Evolutionary conservation across 306 rosid species (phyloP).

Genomic region (Styphnolobium japonicum): DNA sequence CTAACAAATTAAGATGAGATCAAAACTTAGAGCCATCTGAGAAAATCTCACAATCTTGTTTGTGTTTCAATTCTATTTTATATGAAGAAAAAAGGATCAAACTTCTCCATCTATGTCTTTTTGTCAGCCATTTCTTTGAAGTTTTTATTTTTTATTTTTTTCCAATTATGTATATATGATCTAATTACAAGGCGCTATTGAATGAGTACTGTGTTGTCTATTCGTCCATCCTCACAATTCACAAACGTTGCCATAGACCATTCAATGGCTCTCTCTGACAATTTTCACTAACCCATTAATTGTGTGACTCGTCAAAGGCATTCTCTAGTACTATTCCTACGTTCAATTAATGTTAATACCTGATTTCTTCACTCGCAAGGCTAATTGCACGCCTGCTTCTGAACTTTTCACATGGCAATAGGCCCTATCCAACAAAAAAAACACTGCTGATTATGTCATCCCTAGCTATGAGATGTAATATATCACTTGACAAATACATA

Average conservation of each 20-base stretch:
- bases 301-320: conserved; percentile 20
- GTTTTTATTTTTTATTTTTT: not conserved
- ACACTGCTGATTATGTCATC: conserved; percentile 3
- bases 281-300: not conserved
- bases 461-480: not conserved
- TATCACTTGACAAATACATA: not conserved
- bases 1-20: too few relatives aligned
- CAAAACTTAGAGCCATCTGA: too few relatives aligned
- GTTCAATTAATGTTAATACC: conserved; percentile 9
- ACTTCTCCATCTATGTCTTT: not conserved
- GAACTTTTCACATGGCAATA: conserved; percentile 13
- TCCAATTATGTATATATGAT: not conserved
- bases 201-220: not conserved
- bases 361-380: not conserved
- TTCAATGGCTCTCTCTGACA: not conserved
- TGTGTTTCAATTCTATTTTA: too few relatives aligned
- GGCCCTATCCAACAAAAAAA: conserved; percentile 9
- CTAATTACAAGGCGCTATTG: not conserved
- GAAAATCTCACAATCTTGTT: too few relatives aligned
- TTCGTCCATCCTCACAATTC: not conserved
- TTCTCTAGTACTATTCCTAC: not conserved
- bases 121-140: not conserved
- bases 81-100: not conserved
- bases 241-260: not conserved
- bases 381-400: conserved; percentile 14